Conservation (phyloP, 129 eudicot genomes). For the Pulicaria dysenterica region DNA sequence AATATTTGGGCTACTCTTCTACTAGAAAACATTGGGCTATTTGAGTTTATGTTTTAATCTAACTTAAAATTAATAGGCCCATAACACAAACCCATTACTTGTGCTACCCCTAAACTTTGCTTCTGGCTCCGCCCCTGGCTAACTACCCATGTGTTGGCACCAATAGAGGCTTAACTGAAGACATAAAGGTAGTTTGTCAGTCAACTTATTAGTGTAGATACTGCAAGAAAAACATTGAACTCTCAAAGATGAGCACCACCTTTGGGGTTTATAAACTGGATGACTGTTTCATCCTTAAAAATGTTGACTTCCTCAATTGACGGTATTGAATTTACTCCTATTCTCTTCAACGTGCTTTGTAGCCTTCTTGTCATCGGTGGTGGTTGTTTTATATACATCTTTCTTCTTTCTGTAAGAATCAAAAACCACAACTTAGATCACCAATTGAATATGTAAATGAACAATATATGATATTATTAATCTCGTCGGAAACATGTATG, state of each 20-base stretch:
- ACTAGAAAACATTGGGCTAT: too few species aligned
- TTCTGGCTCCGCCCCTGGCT: too few species aligned
- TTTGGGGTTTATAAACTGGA: conserved; percentile 79
- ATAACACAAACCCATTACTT: too few species aligned
- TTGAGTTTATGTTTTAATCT: too few species aligned
- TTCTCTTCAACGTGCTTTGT: conserved; percentile 77
- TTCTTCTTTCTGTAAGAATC: conserved; percentile 67
- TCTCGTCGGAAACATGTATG: not conserved
- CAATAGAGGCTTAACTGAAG: conserved; percentile 84
- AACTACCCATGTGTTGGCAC: conserved; percentile 95
- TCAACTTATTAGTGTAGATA: not conserved
- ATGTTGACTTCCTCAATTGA: conserved; percentile 87
- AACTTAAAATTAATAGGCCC: too few species aligned
- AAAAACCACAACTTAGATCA: not conserved
- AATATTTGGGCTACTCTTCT: too few species aligned
- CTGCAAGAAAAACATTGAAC: not conserved
- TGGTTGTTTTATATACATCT: conserved; percentile 80
- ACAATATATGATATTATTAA: not conserved
- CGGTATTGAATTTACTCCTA: conserved; percentile 71
- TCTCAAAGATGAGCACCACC: conserved; percentile 27
- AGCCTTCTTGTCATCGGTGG: conserved; percentile 82
- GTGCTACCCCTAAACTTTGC: too few species aligned
- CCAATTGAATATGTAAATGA: not conserved
- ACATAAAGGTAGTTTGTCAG: not conserved
- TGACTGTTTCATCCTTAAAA: conserved; percentile 74